phyloP scores from a whole-genome alignment of 192 early-diverging fungal genomes.

The Backusella macrospora region DNA sequence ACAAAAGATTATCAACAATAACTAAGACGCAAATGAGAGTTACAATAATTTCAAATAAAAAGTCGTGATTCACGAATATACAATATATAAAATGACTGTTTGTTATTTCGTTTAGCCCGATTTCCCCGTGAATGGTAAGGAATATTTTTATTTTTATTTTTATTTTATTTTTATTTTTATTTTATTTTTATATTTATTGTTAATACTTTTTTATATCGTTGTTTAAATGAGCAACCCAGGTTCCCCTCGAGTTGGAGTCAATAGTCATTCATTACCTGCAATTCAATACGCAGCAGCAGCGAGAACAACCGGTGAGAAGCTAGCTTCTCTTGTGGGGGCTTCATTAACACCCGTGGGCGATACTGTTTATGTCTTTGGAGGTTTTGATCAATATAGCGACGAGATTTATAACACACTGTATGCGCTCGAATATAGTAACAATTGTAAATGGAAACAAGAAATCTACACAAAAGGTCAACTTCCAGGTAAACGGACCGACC shows the following conservation, averaged over 20 bases:
- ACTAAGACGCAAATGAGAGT: background rate
- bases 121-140: background rate
- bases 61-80: background rate
- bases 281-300: slow-evolving; percentile 12
- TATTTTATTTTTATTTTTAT: background rate
- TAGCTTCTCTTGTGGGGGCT: slow-evolving; percentile 47
- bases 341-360: slow-evolving; percentile 44
- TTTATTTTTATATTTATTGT: background rate
- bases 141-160: background rate
- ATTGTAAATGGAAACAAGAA: slow-evolving; percentile 49
- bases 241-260: background rate
- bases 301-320: slow-evolving; percentile 26
- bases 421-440: slow-evolving; percentile 45
- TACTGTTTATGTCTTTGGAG: slow-evolving; percentile 58
- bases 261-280: background rate
- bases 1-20: background rate
- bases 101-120: background rate
- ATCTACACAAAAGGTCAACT: slow-evolving; percentile 52
- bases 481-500: slow-evolving; percentile 59
- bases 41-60: background rate
- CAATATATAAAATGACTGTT: background rate
- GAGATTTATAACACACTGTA: slow-evolving; percentile 70
- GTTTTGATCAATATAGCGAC: slow-evolving; percentile 68
- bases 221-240: slow-evolving; percentile 7
- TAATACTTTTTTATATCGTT: background rate